Percentiles rank a stretch among this genome's conserved stretches.
Evolutionary conservation across 257 asterid species (phyloP).

Genomic region (Solanum lycopersicoides): DNA sequence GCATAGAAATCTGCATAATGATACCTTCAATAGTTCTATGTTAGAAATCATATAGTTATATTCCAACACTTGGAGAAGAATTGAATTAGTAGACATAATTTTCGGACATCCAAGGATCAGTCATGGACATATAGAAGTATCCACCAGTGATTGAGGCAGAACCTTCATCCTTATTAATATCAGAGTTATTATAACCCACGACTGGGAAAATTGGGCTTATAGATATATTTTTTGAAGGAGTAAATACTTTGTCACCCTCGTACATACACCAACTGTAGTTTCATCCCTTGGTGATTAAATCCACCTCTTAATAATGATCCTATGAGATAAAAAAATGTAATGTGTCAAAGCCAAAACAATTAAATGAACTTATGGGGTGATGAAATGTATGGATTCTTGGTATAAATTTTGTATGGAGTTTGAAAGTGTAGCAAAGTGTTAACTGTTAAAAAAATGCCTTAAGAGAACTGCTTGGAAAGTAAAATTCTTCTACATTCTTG

Average conservation of each 20-base stretch:
- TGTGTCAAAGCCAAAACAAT: not conserved
- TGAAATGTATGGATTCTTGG: not conserved
- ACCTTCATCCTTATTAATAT: conserved; percentile 48
- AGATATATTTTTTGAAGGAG: conserved; percentile 41
- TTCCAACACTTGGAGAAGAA: not conserved
- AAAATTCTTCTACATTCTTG: conserved; percentile 29
- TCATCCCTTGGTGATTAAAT: conserved; percentile 61
- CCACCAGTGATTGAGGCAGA: conserved; percentile 91
- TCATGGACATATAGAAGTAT: conserved; percentile 54
- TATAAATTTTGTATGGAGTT: not conserved
- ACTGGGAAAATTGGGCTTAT: conserved; percentile 55
- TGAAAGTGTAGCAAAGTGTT: not conserved
- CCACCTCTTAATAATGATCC: conserved; percentile 77
- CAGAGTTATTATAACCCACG: conserved; percentile 78
- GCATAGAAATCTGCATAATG: conserved; percentile 72
- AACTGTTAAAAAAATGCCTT: not conserved
- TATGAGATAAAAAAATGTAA: not conserved
- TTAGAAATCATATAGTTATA: not conserved
- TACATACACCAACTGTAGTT: conserved; percentile 82
- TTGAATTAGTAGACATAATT: conserved; percentile 24
- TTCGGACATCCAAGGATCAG: conserved; percentile 80
- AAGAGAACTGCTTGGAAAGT: not conserved
- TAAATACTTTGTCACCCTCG: conserved; percentile 37
- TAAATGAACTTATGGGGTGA: not conserved
- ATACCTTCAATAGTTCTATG: conserved; percentile 33